Conservation (phyloP, 2,329 filamentous ascomycete genomes). For the Diplodia intermedia region DNA sequence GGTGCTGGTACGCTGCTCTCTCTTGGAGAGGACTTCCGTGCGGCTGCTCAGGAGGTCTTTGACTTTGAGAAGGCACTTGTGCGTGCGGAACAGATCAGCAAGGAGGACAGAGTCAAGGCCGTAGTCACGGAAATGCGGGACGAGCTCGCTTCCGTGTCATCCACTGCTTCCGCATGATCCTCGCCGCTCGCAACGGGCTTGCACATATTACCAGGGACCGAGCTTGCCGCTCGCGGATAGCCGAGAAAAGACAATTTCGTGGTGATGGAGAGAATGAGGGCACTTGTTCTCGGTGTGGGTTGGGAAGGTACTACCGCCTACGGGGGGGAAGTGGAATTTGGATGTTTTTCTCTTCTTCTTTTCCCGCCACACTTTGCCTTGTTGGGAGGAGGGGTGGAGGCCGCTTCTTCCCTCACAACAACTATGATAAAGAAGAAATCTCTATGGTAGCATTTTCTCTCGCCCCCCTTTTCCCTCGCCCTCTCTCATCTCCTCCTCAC, state of each 20-base stretch:
- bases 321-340: not conserved
- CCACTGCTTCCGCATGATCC: not conserved
- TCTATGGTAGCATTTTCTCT: not conserved
- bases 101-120: constrained; percentile 66
- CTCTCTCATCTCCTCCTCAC: too few species aligned
- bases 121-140: constrained; percentile 66
- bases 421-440: not conserved
- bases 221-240: not conserved
- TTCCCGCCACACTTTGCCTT: not conserved
- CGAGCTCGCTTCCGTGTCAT: constrained; percentile 43
- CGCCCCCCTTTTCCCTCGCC: not conserved
- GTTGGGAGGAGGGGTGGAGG: not conserved
- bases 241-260: not conserved
- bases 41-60: constrained; percentile 64
- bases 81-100: constrained; percentile 59
- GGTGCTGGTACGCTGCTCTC: constrained; percentile 79
- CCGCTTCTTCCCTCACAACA: not conserved
- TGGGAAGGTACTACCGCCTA: not conserved
- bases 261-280: not conserved
- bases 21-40: constrained; percentile 65
- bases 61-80: constrained; percentile 57
- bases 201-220: not conserved
- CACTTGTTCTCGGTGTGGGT: not conserved
- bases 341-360: not conserved
- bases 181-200: not conserved